A percentile compares a stretch with the other conserved stretches of the same genome.
These are phyloP conservation scores for Komagataella mondaviorum DNA, from an alignment of 805 yeast species.

Conservation along the genomic window DNA sequence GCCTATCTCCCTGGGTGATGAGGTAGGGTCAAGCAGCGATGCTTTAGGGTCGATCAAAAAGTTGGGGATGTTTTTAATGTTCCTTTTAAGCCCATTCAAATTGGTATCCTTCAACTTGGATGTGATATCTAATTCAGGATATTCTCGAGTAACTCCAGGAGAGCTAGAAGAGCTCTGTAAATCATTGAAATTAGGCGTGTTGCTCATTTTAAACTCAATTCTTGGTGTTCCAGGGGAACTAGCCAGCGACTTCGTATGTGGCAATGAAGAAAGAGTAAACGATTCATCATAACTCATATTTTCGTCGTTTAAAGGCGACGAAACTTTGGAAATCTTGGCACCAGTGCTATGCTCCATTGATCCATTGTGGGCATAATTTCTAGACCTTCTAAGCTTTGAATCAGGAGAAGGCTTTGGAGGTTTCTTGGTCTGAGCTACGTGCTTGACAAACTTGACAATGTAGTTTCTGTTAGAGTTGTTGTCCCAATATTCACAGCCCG, in stretches of 20 bases:
- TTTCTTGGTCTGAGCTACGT: not conserved
- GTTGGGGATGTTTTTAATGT: not conserved
- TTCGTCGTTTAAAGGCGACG: not conserved
- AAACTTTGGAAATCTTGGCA: not conserved
- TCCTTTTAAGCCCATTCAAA: not conserved
- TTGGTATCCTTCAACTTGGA: not conserved
- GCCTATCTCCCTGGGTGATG: not conserved
- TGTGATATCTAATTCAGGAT: not conserved
- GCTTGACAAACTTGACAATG: conserved; percentile 18
- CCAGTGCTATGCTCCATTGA: not conserved
- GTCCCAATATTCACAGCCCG: conserved; percentile 59
- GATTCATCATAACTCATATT: not conserved
- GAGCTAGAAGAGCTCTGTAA: not conserved
- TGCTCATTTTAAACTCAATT: not conserved
- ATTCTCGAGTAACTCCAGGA: not conserved
- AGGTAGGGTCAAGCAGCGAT: not conserved
- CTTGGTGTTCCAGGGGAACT: not conserved
- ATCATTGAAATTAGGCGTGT: not conserved
- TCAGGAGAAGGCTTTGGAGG: not conserved
- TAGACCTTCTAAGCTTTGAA: not conserved
- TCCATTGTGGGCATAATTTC: not conserved
- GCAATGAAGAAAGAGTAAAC: not conserved
- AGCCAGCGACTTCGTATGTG: not conserved
- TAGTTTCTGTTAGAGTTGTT: conserved; percentile 54
- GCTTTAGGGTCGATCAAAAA: not conserved